Percentiles rank a stretch among this genome's conserved stretches.
phyloP scores from a whole-genome alignment of 169 alveolate species.

The Plasmodium cynomolgi region DNA sequence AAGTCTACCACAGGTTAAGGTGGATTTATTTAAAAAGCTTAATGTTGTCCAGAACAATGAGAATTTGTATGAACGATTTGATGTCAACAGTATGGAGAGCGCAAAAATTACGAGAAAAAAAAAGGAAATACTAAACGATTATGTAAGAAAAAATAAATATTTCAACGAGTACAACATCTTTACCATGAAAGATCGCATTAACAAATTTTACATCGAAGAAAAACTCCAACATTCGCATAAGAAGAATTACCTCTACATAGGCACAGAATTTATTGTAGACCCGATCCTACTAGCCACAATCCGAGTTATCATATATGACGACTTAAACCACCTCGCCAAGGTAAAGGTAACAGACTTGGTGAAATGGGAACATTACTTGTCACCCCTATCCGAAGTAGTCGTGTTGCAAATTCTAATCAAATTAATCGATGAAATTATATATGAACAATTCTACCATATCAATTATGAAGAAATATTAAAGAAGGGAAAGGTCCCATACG shows the following conservation, averaged over 20 bases:
- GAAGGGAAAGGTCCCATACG: slow-evolving; percentile 38
- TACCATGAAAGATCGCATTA: slow-evolving; percentile 72
- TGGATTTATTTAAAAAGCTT: slow-evolving; percentile 27
- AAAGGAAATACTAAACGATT: slow-evolving; percentile 63
- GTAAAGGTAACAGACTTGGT: slow-evolving; percentile 24
- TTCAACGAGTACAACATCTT: slow-evolving; percentile 69
- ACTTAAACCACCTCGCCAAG: slow-evolving; percentile 47
- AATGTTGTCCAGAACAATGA: slow-evolving; percentile 8
- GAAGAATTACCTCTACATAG: slow-evolving; percentile 56
- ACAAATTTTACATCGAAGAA: slow-evolving; percentile 64
- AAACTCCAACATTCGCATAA: slow-evolving; percentile 30
- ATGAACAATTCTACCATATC: slow-evolving; percentile 49
- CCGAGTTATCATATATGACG: slow-evolving; percentile 54
- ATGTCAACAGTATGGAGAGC: slow-evolving; percentile 3
- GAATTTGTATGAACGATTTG: slow-evolving; percentile 64
- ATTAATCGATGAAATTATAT: slow-evolving; percentile 68
- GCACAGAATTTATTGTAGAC: slow-evolving; percentile 39
- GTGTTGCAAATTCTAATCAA: slow-evolving; percentile 59
- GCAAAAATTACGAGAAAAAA: slow-evolving; percentile 64
- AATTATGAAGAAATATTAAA: slow-evolving; percentile 69
- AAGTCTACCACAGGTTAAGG: slow-evolving; percentile 32
- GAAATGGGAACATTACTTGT: slow-evolving; percentile 48
- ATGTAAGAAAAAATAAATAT: slow-evolving; percentile 60
- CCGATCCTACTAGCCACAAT: slow-evolving; percentile 67
- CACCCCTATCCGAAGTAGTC: slow-evolving; percentile 40